Conservation (phyloP, 495 filamentous ascomycete species). For the Aspergillus incahuasiensis region DNA sequence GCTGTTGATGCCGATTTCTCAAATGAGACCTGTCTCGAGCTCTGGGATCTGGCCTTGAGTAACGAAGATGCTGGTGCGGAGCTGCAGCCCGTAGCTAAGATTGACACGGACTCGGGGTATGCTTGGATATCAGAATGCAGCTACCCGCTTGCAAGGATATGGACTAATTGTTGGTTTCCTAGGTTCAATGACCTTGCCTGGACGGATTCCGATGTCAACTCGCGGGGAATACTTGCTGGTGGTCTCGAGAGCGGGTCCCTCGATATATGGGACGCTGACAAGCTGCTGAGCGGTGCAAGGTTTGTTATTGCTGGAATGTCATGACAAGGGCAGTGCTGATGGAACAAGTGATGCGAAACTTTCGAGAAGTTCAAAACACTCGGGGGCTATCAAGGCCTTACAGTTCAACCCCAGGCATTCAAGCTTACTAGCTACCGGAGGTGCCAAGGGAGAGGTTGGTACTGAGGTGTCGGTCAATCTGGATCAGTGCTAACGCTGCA, state of each 20-base stretch:
- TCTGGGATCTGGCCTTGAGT: constrained; percentile 89
- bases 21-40: constrained; percentile 90
- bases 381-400: constrained; percentile 86
- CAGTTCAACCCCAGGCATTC: constrained; percentile 96
- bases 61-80: constrained; percentile 69
- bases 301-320: constrained; percentile 19
- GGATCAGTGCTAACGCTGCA: background rate
- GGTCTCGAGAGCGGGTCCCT: constrained; percentile 95
- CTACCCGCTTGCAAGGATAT: background rate
- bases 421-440: constrained; percentile 87
- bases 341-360: constrained; percentile 66
- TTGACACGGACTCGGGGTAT: constrained; percentile 87
- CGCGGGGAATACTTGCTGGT: constrained; percentile 85
- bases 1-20: constrained; percentile 97
- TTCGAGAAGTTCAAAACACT: constrained; percentile 87
- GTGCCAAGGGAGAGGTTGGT: constrained; percentile 78
- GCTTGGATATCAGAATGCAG: constrained; percentile 4
- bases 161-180: constrained; percentile 14
- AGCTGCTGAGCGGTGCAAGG: constrained; percentile 63
- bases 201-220: constrained; percentile 71
- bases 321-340: constrained; percentile 18
- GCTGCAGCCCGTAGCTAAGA: constrained; percentile 76
- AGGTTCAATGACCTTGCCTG: constrained; percentile 98
- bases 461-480: background rate
- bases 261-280: constrained; percentile 91